phyloP scores from a whole-genome alignment of 164 flowering plant genomes.

The Sextonia rubra region DNA sequence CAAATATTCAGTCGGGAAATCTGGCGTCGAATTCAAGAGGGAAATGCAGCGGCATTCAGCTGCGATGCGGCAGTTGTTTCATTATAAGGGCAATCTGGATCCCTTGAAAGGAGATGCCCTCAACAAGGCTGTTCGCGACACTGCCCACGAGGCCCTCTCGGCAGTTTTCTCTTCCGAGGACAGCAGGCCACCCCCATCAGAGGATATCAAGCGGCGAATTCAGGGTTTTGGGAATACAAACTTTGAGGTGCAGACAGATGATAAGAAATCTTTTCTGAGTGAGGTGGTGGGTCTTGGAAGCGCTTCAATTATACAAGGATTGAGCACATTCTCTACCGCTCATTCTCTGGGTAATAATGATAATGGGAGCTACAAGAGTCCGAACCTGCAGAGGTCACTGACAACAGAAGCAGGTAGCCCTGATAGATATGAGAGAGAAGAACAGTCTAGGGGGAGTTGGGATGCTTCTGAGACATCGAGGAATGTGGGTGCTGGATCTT shows the following conservation, averaged over 20 bases:
- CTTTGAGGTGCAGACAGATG: constrained; percentile 64
- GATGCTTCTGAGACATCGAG: constrained; percentile 37
- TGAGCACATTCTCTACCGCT: constrained; percentile 58
- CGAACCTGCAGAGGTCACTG: constrained; percentile 73
- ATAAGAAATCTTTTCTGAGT: constrained; percentile 84
- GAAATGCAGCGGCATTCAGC: constrained; percentile 94
- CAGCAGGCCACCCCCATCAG: constrained; percentile 51
- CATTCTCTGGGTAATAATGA: constrained; percentile 61
- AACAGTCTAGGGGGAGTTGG: constrained; percentile 32
- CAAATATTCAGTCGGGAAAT: constrained; percentile 86
- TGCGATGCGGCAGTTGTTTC: constrained; percentile 74
- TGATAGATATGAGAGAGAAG: constrained; percentile 54
- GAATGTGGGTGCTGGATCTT: constrained; percentile 43
- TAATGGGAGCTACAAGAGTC: constrained; percentile 73
- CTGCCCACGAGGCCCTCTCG: constrained; percentile 78
- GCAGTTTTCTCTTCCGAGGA: constrained; percentile 79
- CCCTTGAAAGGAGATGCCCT: constrained; percentile 90
- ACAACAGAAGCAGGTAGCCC: constrained; percentile 50
- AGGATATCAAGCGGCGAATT: constrained; percentile 58
- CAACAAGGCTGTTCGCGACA: constrained; percentile 88
- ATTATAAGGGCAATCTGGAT: constrained; percentile 84
- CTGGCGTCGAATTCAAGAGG: constrained; percentile 91
- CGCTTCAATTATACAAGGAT: constrained; percentile 81
- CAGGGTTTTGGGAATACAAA: constrained; percentile 93
- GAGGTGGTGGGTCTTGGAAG: constrained; percentile 95